Evolutionary conservation across 768 basidiomycete genomes (phyloP), one percentile per base, ranked within the genome.

Genomic region (Leccinum aurantiacum): DNA sequence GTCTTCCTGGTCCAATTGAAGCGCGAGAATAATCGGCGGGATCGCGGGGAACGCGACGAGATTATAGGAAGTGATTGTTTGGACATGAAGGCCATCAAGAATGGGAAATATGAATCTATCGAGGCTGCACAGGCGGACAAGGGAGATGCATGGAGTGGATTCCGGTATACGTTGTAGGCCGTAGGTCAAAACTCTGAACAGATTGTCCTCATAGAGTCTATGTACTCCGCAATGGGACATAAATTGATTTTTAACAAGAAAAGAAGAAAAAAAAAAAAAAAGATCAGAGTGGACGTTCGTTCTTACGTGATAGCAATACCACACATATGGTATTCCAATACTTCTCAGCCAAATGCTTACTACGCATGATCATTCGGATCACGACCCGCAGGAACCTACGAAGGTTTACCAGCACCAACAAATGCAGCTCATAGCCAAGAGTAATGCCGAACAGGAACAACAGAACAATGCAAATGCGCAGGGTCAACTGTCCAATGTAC

Each of bases 141-240:
- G 65, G 88, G 89, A 3, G 89, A 90, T 64, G 71, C 78, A 54
- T 90, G 88, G 89, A 90, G 88, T 66, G 87, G 89, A n/a, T 90
- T 88, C 71, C 79, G 84, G 60, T 90, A 90, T 73, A 81, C 79
- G 2, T 65, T 84, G 48, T 87, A 58, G 29, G 24, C 11, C n/a
- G 56, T 27, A 14, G 15, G 29, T 24, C 41, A 10, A 31, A 15
- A 27, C 22, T 9, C 35, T 49, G 15, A 27, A 17, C 48, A 29
- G 29, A 29, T 29, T 29, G 29, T 29, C 29, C 29, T 29, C 29
- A 3, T 9, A 29, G 9, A 29, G 29, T 9, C 29, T 9, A 9
- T 29, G 29, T 29, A 29, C 29, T 29, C 29, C 29, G 2, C 29
- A 29, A 9, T 29, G 29, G 2, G 29, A 29, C 29, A 29, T 2